Conservation (phyloP, 2,329 filamentous ascomycete species). For the Fusarium marasasianum region DNA sequence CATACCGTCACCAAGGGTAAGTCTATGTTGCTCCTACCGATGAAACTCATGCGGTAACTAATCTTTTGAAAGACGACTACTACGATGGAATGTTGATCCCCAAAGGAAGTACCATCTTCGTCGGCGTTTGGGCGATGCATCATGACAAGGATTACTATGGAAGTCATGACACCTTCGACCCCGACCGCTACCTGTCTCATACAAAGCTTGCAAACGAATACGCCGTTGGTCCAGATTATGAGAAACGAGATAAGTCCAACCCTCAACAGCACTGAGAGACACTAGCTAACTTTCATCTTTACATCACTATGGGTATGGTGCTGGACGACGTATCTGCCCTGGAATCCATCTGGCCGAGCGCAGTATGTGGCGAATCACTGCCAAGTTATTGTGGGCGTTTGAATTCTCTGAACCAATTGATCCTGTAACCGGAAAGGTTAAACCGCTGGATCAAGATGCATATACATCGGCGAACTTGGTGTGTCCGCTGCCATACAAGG, state of each 20-base stretch:
- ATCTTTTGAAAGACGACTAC: neutral
- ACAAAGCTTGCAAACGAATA: neutral
- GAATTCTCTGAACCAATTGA: neutral
- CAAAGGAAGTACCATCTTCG: neutral
- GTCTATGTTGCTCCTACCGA: neutral
- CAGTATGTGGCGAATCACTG: neutral
- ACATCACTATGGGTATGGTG: neutral
- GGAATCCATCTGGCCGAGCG: neutral
- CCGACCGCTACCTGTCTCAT: neutral
- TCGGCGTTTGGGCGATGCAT: neutral
- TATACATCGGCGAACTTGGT: neutral
- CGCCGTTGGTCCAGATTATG: neutral
- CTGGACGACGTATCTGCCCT: neutral
- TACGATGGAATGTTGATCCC: neutral
- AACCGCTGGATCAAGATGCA: neutral
- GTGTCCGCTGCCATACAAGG: neutral
- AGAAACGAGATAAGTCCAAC: neutral
- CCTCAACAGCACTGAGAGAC: rapidly evolving
- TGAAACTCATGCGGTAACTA: rapidly evolving
- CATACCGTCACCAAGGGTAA: neutral
- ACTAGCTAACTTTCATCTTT: rapidly evolving
- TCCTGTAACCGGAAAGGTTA: neutral
- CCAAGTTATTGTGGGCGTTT: neutral
- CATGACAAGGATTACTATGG: neutral
- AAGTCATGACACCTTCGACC: neutral